Base-by-base conservation (phyloP, 208 protist genomes). In the Balamuthia mandrillaris region DNA sequence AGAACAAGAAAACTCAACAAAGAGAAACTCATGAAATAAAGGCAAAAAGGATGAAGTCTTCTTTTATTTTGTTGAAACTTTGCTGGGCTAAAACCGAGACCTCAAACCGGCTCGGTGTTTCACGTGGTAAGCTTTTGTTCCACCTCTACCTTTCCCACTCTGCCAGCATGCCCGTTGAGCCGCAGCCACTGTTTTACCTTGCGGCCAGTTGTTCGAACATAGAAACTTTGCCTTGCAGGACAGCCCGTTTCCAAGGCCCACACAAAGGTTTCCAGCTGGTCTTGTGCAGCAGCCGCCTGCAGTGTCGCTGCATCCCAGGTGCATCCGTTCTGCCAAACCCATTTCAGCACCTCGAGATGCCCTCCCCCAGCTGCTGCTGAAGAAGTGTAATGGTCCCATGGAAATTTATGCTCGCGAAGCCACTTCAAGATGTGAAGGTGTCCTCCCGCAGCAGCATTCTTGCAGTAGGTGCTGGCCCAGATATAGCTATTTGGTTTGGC, bases 91-190 rank as follows among this genome's bases (percentile, higher is more conserved):
- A n/a, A n/a, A n/a, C n/a, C n/a, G n/a, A n/a, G n/a, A n/a, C n/a
- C n/a, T n/a, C n/a, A n/a, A n/a, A n/a, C n/a, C n/a, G n/a, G n/a
- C n/a, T n/a, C n/a, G n/a, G n/a, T n/a, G n/a, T n/a, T n/a, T n/a
- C n/a, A n/a, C n/a, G n/a, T n/a, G n/a, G n/a, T n/a, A n/a, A n/a
- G n/a, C n/a, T n/a, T n/a, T n/a, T n/a, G n/a, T n/a, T n/a, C n/a
- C n/a, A n/a, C n/a, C n/a, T n/a, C n/a, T n/a, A n/a, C n/a, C n/a
- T n/a, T n/a, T n/a, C n/a, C n/a, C n/a, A n/a, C n/a, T n/a, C n/a
- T n/a, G n/a, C n/a, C n/a, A n/a, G n/a, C 47, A 21, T 82, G 35
- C 37, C 60, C 60, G n/a, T 7, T 86, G 81, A 10, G 65, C 78
- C 78, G 47, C 47, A 54, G 47, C 47, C 47, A 54, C 47, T n/a